phyloP scores from a whole-genome alignment of 345 rosid species.

The Moricandia arvensis region DNA sequence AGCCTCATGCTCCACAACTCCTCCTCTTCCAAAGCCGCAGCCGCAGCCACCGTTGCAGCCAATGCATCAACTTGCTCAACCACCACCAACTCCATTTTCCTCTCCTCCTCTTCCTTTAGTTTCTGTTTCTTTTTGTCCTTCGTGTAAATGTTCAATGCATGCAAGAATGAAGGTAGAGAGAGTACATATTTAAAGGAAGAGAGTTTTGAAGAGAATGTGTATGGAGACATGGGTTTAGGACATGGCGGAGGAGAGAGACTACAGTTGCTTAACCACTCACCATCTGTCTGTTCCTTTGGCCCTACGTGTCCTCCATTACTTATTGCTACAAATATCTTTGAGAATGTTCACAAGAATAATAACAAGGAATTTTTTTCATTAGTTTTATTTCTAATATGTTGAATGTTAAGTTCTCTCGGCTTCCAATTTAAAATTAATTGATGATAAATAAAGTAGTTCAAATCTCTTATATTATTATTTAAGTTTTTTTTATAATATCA shows the following conservation, averaged over 20 bases:
- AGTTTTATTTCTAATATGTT: constrained; percentile 1
- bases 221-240: constrained; percentile 35
- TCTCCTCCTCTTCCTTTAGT: background rate
- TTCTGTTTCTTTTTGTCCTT: constrained; percentile 28
- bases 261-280: constrained; percentile 30
- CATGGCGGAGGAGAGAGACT: constrained; percentile 21
- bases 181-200: constrained; percentile 24
- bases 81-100: constrained; percentile 13
- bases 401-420: no score
- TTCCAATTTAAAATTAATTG: no score
- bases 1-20: constrained; percentile 29
- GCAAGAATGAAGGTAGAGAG: constrained; percentile 12
- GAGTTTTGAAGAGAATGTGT: constrained; percentile 19
- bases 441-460: no score
- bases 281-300: constrained; percentile 35
- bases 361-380: background rate
- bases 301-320: constrained; percentile 40
- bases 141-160: constrained; percentile 23
- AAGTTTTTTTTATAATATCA: no score
- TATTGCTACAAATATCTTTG: constrained; percentile 21
- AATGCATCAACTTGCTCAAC: constrained; percentile 30
- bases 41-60: constrained; percentile 28
- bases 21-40: constrained; percentile 39
- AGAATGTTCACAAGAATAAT: constrained; percentile 22
- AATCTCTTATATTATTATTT: no score